A percentile compares a stretch with the other conserved stretches of the same genome.
Conservation (phyloP, 2,329 filamentous ascomycete species). For the Colletotrichum eremochloae region DNA sequence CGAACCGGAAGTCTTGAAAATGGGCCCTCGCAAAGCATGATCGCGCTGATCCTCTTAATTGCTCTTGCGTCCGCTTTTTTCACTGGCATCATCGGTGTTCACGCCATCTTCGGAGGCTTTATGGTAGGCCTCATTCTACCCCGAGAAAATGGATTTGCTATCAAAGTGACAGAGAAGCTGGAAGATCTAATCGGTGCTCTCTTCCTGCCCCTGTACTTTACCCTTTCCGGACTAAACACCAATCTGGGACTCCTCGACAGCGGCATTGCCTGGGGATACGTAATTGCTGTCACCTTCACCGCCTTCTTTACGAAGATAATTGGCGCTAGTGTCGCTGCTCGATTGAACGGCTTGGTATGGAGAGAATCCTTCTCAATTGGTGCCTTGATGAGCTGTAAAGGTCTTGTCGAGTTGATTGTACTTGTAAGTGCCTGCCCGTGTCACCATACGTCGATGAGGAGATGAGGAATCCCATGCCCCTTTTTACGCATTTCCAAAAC, state of each 20-base stretch:
- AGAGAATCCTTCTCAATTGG: conserved; percentile 91
- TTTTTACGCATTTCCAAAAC: too few relatives aligned
- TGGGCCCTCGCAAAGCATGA: conserved; percentile 87
- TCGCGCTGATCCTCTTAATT: conserved; percentile 84
- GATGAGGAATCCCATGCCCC: background rate
- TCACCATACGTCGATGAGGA: conserved; percentile 2
- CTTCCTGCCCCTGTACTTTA: conserved; percentile 93
- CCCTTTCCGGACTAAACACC: conserved; percentile 89
- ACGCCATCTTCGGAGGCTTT: conserved; percentile 95
- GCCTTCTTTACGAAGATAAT: conserved; percentile 89
- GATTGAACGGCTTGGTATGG: conserved; percentile 84
- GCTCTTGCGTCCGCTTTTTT: conserved; percentile 87
- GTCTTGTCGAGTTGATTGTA: conserved; percentile 95
- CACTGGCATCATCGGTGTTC: conserved; percentile 89
- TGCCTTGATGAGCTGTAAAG: conserved; percentile 95
- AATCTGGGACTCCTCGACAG: conserved; percentile 86
- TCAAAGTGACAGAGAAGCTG: conserved; percentile 92
- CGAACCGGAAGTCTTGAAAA: conserved; percentile 85
- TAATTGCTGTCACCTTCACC: conserved; percentile 83
- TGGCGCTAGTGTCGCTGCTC: conserved; percentile 84
- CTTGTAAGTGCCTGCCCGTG: conserved; percentile 67
- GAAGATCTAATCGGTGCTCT: conserved; percentile 89
- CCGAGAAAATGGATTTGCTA: conserved; percentile 89
- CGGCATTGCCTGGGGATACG: conserved; percentile 90
- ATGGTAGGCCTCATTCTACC: conserved; percentile 90